These are phyloP conservation scores for Melaleuca quinquenervia DNA, from an alignment of 345 rosid species.

Conservation along the genomic window DNA sequence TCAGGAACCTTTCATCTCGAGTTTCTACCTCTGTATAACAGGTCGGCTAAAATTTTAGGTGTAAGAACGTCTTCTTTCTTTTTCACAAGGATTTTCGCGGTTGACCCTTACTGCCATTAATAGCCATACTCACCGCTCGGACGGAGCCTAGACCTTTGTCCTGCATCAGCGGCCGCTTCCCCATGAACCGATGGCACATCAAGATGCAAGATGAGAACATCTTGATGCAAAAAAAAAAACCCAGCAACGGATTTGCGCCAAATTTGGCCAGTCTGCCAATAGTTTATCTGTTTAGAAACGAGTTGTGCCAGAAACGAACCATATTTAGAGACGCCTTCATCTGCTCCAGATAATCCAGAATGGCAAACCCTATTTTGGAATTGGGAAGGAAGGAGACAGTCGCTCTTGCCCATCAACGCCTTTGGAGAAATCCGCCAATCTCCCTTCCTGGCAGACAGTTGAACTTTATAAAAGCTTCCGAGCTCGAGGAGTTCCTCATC, in stretches of 20 bases:
- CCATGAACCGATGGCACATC: neutral
- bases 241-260: neutral
- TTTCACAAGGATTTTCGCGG: neutral
- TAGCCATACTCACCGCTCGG: neutral
- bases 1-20: no score
- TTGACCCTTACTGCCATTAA: neutral
- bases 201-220: neutral
- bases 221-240: neutral
- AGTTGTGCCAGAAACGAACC: neutral
- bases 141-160: neutral
- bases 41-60: no score
- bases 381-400: conserved; percentile 1
- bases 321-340: neutral
- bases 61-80: neutral
- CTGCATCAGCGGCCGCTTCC: neutral
- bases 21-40: no score
- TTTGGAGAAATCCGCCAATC: neutral
- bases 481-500: neutral
- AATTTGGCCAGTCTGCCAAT: neutral
- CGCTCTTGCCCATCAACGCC: neutral
- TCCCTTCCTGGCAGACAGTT: neutral
- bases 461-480: neutral
- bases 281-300: neutral
- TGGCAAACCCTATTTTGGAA: neutral
- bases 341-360: neutral